Evolutionary conservation across 148 eudicot species (phyloP), one percentile per base, ranked within the genome.

Genomic region (Cornus florida): DNA sequence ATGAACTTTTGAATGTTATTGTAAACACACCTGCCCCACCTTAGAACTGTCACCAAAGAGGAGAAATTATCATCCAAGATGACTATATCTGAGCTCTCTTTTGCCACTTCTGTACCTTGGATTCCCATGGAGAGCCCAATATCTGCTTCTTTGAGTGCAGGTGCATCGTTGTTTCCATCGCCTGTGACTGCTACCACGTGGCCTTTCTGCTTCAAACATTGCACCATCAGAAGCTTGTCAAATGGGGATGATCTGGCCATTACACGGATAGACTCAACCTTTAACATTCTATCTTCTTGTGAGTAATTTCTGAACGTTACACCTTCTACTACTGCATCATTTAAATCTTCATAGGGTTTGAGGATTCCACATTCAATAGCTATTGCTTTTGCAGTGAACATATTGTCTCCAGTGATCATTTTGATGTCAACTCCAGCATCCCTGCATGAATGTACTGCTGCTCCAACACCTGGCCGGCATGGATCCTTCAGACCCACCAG

Each of bases 101-200:
- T n/a, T n/a, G n/a, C n/a, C n/a, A n/a, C 90, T 78, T 85, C 90
- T 0, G 90, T 87, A 17, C 90, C 90, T 20, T 71, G 79, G 59
- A 85, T 83, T 11, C 90, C 88, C 90, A 87, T 85, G 16, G 86
- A 77, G 39, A 87, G 81, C 43, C 90, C 90, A 62, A 87, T 78
- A 62, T 87, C 88, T 6, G 88, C 88, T 80, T 87, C 88, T 71
- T 85, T 79, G 5, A 87, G 79, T 14, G 89, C 89, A 1, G 87
- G 87, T 50, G 89, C 87, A 4, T 87, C 89, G 68, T 84, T 84
- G 35, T 85, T 82, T 67, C 89, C 89, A 75, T 84, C 89, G 41
- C 89, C 89, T 10, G 89, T 87, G 31, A 87, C 87, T 39, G 89
- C 89, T 68, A 87, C 89, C 10, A 84, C 86, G 67, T 87, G 89